Evolutionary conservation across 306 rosid species (phyloP).

Genomic region (Lotus japonicus): DNA sequence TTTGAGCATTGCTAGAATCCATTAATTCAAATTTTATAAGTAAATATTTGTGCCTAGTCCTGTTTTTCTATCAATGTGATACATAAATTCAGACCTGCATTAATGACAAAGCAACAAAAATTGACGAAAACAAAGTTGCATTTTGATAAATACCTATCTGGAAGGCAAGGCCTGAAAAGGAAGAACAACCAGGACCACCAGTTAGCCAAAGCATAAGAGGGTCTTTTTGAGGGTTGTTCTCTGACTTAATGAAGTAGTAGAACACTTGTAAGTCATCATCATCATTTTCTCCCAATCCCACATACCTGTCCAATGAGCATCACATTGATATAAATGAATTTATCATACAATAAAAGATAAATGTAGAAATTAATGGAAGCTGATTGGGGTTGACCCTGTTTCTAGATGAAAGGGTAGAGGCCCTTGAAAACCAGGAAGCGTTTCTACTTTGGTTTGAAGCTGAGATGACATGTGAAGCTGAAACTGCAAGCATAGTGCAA

Average conservation of each 20-base stretch:
- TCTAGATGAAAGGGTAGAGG: slow-evolving; percentile 9
- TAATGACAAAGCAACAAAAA: background rate
- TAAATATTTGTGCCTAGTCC: too few species aligned
- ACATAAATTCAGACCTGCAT: too few species aligned
- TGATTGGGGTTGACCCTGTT: background rate
- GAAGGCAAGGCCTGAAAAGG: slow-evolving; percentile 24
- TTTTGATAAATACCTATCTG: slow-evolving; percentile 36
- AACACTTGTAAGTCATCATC: background rate
- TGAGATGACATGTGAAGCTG: background rate
- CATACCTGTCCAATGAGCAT: background rate
- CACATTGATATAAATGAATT: background rate
- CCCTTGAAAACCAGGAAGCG: background rate
- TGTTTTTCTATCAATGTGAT: too few species aligned
- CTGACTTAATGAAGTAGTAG: slow-evolving; percentile 31
- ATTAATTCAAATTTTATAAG: too few species aligned
- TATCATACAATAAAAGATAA: too few species aligned
- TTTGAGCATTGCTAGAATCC: too few species aligned
- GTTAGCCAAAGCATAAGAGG: slow-evolving; percentile 66
- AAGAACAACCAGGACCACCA: slow-evolving; percentile 71
- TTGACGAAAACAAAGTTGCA: background rate
- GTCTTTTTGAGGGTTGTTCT: slow-evolving; percentile 39
- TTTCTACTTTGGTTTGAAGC: background rate
- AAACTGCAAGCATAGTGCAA: background rate
- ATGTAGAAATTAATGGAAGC: too few species aligned
- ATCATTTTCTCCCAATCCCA: background rate